phyloP scores from a whole-genome alignment of 2,329 filamentous ascomycete genomes.

The Aspergillus piperis region DNA sequence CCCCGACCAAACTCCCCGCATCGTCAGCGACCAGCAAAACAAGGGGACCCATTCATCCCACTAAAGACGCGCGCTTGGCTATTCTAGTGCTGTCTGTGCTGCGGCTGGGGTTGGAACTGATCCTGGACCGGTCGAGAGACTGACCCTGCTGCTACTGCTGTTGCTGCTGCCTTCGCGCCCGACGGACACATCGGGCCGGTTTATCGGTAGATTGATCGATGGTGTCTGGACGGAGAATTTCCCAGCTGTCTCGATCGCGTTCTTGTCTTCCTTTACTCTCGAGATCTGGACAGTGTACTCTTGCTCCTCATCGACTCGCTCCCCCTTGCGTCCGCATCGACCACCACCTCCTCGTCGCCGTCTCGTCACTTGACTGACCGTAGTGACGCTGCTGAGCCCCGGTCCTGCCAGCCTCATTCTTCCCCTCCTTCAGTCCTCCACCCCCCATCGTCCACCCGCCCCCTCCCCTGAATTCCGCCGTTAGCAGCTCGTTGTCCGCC shows the following conservation, averaged over 20 bases:
- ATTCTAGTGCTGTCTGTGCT: not conserved
- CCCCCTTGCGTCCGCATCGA: conserved; percentile 18
- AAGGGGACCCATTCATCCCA: not conserved
- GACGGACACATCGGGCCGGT: conserved; percentile 21
- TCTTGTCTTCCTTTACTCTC: conserved; percentile 7
- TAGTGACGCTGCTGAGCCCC: conserved; percentile 1
- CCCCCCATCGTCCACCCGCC: not conserved
- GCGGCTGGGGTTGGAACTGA: not conserved
- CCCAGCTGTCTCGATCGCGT: conserved; percentile 14
- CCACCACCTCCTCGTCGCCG: not conserved
- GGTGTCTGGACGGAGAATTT: conserved; percentile 21
- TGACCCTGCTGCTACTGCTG: not conserved
- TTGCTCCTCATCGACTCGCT: not conserved
- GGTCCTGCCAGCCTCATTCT: conserved; percentile 3
- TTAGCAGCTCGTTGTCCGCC: too few relatives aligned
- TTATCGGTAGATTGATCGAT: conserved; percentile 18
- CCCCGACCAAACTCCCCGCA: not conserved
- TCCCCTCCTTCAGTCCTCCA: conserved; percentile 2
- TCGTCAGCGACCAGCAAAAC: not conserved
- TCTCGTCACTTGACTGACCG: conserved; percentile 11
- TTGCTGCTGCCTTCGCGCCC: conserved; percentile 22
- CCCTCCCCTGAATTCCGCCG: not conserved
- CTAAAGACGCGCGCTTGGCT: not conserved
- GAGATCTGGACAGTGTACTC: conserved; percentile 6
- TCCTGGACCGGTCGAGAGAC: not conserved